Percentiles rank a stretch among this genome's conserved stretches.
Evolutionary conservation across 2,329 filamentous ascomycete species (phyloP).

Genomic region (Simplicillium aogashimaense): DNA sequence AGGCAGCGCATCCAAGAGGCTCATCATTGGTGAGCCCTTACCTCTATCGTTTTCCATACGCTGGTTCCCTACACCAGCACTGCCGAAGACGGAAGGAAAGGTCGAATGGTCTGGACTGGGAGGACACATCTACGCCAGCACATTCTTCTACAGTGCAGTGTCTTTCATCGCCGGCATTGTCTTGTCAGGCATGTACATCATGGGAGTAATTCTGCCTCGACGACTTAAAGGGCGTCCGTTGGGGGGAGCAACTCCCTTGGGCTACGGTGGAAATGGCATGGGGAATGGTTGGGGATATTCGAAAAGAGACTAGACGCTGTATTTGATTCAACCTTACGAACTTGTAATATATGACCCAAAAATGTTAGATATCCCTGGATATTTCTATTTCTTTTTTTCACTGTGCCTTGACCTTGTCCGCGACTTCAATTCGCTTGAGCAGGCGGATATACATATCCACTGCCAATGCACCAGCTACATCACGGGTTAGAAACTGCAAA

Average conservation of each 20-base stretch:
- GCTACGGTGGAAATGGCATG: constrained; percentile 39
- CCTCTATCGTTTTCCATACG: constrained; percentile 70
- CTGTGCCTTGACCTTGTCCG: constrained; percentile 29
- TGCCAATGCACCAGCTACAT: constrained; percentile 37
- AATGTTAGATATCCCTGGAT: not conserved
- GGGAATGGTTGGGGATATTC: constrained; percentile 53
- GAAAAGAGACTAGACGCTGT: constrained; percentile 34
- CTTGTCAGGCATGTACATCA: constrained; percentile 47
- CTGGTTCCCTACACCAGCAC: constrained; percentile 71
- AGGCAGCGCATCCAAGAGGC: constrained; percentile 44
- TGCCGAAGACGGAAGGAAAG: constrained; percentile 57
- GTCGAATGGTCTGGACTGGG: constrained; percentile 58
- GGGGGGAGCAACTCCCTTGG: constrained; percentile 48
- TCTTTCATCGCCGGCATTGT: constrained; percentile 47
- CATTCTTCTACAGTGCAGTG: constrained; percentile 51
- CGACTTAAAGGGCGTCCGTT: constrained; percentile 38
- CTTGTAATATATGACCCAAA: not conserved
- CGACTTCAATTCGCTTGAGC: constrained; percentile 27
- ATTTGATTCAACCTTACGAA: not conserved
- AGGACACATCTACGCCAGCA: constrained; percentile 53
- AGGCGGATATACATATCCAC: constrained; percentile 46
- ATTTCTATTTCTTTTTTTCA: constrained; percentile 11
- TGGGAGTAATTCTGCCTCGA: constrained; percentile 48
- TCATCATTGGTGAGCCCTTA: constrained; percentile 81
- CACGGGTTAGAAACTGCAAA: not conserved